These are phyloP conservation scores for Cokeromyces recurvatus DNA, from an alignment of 371 early-diverging fungal species.

Conservation along the genomic window DNA sequence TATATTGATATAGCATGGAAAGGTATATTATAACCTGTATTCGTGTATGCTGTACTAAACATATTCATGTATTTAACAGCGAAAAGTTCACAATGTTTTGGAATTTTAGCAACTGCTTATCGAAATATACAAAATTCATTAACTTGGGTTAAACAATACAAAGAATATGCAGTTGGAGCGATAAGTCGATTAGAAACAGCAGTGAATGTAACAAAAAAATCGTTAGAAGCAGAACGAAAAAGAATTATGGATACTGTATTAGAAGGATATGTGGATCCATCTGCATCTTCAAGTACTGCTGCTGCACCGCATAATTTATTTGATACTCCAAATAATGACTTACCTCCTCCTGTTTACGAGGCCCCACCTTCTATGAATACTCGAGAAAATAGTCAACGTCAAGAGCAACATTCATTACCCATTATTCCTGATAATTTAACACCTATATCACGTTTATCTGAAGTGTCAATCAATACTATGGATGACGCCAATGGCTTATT, in stretches of 20 bases:
- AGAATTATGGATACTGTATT: slow-evolving; percentile 13
- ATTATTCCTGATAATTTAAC: slow-evolving; percentile 3
- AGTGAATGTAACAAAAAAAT: neutral
- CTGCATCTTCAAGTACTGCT: neutral
- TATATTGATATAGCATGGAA: slow-evolving; percentile 38
- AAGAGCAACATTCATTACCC: slow-evolving; percentile 2
- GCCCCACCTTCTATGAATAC: slow-evolving; percentile 7
- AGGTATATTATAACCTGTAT: no score
- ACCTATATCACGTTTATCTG: slow-evolving; percentile 1
- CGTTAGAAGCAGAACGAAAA: slow-evolving; percentile 9
- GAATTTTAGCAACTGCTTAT: slow-evolving; percentile 8
- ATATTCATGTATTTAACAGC: slow-evolving; percentile 4
- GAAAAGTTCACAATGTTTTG: slow-evolving; percentile 21
- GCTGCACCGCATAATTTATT: no score
- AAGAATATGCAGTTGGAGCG: slow-evolving; percentile 14
- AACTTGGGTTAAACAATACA: slow-evolving; percentile 19
- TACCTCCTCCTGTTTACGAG: slow-evolving; percentile 23
- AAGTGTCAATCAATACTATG: neutral
- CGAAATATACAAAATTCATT: slow-evolving; percentile 17
- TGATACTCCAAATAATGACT: no score
- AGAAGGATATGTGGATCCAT: slow-evolving; percentile 1
- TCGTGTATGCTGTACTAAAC: no score
- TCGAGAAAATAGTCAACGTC: neutral
- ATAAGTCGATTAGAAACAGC: slow-evolving; percentile 4
- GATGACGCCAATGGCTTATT: neutral